Evolutionary conservation across 805 yeast species (phyloP), one percentile per base, ranked within the genome.

Genomic region (Myxozyma vanderwaltii): DNA sequence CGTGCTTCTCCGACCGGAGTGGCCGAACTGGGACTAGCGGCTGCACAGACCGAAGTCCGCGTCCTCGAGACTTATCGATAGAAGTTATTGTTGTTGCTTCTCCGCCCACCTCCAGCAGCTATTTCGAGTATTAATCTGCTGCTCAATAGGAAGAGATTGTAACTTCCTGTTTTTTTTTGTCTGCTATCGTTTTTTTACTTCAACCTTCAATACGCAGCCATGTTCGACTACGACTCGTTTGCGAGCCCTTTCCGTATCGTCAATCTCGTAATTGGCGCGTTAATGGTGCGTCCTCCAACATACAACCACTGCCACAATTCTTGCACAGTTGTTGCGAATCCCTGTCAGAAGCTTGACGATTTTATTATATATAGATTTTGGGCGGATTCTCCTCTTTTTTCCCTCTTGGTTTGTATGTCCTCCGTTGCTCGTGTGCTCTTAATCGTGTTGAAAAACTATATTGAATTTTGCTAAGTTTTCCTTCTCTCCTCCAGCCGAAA

Each of bases 181-280:
- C n/a, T n/a, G n/a, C n/a, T n/a, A n/a, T n/a, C n/a, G n/a, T 29
- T 10, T 29, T 29, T 40, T 26, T 17, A 19, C 27, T 19, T 17
- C 19, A 4, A 6, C 24, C 21, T n/a, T 36, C 4, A 35, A 35
- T 26, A 5, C 31, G 50, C 47, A 55, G 50, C 41, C 10, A 23
- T 61, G 26, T 61, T 61, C 24, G 64, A 61, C 46, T 23, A 49
- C 43, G 65, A 62, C 48, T 67, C 67, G 59, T 50, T 70, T 43
- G 61, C 70, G 48, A 70, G 70, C 46, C 67, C 69, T 24, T 74
- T 74, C 66, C 65, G 70, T 29, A 47, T 69, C 29, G 72, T 70
- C 56, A 74, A 73, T 52, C 59, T 73, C 39, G 72, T 62, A 13
- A 70, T 69, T 10, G 75, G 69, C 29, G 69, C 62, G 8, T 56